Evolutionary conservation across 1,284 basidiomycete genomes (phyloP).

Genomic region (Malassezia restricta): DNA sequence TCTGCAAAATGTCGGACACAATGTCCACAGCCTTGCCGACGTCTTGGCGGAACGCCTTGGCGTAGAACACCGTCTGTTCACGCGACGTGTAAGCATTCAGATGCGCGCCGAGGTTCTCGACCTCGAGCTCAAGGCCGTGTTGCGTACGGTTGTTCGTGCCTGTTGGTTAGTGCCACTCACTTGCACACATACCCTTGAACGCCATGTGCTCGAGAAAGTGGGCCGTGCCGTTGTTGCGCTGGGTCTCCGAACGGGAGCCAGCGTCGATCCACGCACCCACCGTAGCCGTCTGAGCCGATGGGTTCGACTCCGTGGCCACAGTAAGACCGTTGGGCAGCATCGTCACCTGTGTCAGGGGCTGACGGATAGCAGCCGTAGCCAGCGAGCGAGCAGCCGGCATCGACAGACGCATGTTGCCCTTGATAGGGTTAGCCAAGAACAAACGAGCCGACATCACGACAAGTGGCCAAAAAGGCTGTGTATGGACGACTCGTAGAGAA

Average conservation of each 20-base stretch:
- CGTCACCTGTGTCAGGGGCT: slow-evolving; percentile 38
- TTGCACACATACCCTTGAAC: slow-evolving; percentile 47
- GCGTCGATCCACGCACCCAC: slow-evolving; percentile 99
- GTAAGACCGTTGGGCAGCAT: slow-evolving; percentile 42
- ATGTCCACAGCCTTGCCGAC: slow-evolving; percentile 84
- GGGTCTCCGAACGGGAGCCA: slow-evolving; percentile 87
- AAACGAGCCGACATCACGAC: slow-evolving; percentile 16
- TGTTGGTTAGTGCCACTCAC: slow-evolving; percentile 19
- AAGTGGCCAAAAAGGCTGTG: neutral
- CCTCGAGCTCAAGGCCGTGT: slow-evolving; percentile 85
- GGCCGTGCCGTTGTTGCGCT: slow-evolving; percentile 85
- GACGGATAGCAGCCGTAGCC: slow-evolving; percentile 8
- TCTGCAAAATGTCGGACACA: slow-evolving; percentile 95
- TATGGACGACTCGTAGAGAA: slow-evolving; percentile 6
- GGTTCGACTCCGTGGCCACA: slow-evolving; percentile 61
- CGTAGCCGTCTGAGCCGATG: slow-evolving; percentile 90
- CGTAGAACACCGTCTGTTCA: slow-evolving; percentile 98
- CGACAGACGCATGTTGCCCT: slow-evolving; percentile 7
- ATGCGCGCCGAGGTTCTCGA: slow-evolving; percentile 95
- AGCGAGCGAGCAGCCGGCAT: slow-evolving; percentile 10
- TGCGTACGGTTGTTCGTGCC: slow-evolving; percentile 83
- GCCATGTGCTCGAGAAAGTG: slow-evolving; percentile 98
- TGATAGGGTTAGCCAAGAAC: slow-evolving; percentile 13
- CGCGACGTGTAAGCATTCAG: slow-evolving; percentile 97
- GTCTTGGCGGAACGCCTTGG: slow-evolving; percentile 96